Evolutionary conservation across 2,329 filamentous ascomycete genomes (phyloP).

Genomic region (Basipetospora sp.): DNA sequence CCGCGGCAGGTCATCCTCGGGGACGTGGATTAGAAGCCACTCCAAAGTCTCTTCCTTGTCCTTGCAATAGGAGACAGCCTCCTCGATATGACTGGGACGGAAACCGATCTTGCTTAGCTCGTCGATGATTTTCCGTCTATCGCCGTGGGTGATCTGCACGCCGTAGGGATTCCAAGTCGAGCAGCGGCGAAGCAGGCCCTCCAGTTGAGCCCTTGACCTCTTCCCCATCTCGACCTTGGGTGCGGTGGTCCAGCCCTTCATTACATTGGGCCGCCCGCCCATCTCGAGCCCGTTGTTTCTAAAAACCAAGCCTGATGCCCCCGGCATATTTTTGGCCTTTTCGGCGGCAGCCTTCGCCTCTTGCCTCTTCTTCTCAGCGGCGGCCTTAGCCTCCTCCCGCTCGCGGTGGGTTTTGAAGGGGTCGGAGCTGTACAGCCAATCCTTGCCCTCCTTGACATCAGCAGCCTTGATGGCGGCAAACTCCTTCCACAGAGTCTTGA

Average conservation of each 20-base stretch:
- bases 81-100: slow-evolving; percentile 73
- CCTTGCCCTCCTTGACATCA: slow-evolving; percentile 63
- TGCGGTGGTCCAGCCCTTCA: slow-evolving; percentile 68
- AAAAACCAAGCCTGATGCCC: slow-evolving; percentile 34
- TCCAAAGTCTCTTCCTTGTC: slow-evolving; percentile 85
- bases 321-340: slow-evolving; percentile 50
- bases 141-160: slow-evolving; percentile 44
- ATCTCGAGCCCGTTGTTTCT: slow-evolving; percentile 2
- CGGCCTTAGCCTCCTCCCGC: slow-evolving; percentile 60
- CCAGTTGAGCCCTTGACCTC: slow-evolving; percentile 62
- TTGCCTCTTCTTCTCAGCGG: slow-evolving; percentile 64
- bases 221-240: slow-evolving; percentile 89
- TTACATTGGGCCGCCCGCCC: slow-evolving; percentile 23
- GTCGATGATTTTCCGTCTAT: slow-evolving; percentile 48
- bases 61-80: slow-evolving; percentile 76
- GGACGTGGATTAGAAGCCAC: slow-evolving; percentile 92
- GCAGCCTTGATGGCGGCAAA: slow-evolving; percentile 71
- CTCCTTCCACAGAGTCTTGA: slow-evolving; percentile 81
- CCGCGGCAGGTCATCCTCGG: slow-evolving; percentile 84
- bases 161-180: slow-evolving; percentile 78
- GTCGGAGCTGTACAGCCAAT: slow-evolving; percentile 90
- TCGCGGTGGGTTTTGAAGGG: slow-evolving; percentile 73
- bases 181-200: slow-evolving; percentile 61
- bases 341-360: slow-evolving; percentile 54
- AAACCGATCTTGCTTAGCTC: slow-evolving; percentile 73